Evolutionary conservation across 2,329 filamentous ascomycete species (phyloP).

Genomic region (Fusarium euwallaceae): DNA sequence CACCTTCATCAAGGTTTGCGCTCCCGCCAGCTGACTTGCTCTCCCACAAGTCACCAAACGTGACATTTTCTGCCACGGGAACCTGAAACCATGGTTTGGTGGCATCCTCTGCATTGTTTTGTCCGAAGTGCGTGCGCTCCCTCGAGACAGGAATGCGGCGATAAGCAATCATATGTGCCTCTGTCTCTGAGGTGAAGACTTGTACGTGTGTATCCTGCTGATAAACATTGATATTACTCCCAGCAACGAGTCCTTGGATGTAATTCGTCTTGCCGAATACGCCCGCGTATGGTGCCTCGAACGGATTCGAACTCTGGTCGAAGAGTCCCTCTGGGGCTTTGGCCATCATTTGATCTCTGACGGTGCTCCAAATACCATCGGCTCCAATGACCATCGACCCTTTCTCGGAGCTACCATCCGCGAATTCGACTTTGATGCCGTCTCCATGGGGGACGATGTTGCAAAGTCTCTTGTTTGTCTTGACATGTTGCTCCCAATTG

Average conservation of each 20-base stretch:
- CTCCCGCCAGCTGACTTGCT: constrained; percentile 25
- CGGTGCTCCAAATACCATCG: constrained; percentile 22
- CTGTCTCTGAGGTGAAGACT: constrained; percentile 17
- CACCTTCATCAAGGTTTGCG: constrained; percentile 27
- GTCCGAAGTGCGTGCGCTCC: constrained; percentile 21
- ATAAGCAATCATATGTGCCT: constrained; percentile 19
- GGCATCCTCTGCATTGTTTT: constrained; percentile 26
- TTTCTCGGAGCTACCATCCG: constrained; percentile 18
- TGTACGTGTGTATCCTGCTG: constrained; percentile 20
- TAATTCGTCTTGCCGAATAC: constrained; percentile 2
- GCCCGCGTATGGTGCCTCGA: constrained; percentile 13
- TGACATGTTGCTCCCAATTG: constrained; percentile 7
- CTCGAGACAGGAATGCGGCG: constrained; percentile 16
- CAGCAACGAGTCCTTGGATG: not conserved
- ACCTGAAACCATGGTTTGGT: constrained; percentile 20
- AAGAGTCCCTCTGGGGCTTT: constrained; percentile 24
- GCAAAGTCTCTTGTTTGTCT: constrained; percentile 20
- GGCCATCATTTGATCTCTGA: constrained; percentile 22
- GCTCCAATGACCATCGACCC: constrained; percentile 9
- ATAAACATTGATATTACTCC: constrained; percentile 18
- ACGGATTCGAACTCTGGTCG: constrained; percentile 16
- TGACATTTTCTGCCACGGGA: constrained; percentile 2
- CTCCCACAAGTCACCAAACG: constrained; percentile 24
- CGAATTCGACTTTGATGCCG: constrained; percentile 14
- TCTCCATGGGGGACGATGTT: not conserved